Conservation (phyloP, 2,329 filamentous ascomycete genomes). For the Seiridium cupressi region DNA sequence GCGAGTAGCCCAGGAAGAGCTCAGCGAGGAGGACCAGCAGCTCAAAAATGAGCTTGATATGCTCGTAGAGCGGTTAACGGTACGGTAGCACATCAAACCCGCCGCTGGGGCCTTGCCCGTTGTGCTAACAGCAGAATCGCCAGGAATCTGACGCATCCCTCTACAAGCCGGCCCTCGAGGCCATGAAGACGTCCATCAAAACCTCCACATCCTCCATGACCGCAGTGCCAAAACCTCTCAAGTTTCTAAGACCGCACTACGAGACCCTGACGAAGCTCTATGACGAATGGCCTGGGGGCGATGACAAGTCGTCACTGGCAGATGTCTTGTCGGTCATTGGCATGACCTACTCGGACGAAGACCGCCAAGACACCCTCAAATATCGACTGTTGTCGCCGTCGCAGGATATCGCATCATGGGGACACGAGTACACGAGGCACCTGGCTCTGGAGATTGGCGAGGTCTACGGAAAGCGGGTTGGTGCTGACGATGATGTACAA, state of each 20-base stretch:
- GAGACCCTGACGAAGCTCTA: slow-evolving; percentile 84
- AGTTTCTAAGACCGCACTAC: slow-evolving; percentile 97
- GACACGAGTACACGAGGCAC: slow-evolving; percentile 96
- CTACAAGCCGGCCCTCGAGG: slow-evolving; percentile 89
- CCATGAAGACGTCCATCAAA: slow-evolving; percentile 98
- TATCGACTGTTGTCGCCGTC: slow-evolving; percentile 88
- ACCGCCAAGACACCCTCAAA: slow-evolving; percentile 92
- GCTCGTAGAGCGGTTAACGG: slow-evolving; percentile 92
- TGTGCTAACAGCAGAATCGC: slow-evolving; percentile 10
- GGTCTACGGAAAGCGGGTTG: slow-evolving; percentile 85
- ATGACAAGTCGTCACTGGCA: slow-evolving; percentile 85
- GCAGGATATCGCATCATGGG: slow-evolving; percentile 94
- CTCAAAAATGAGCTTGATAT: slow-evolving; percentile 97
- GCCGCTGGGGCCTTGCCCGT: no score
- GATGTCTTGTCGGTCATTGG: slow-evolving; percentile 96
- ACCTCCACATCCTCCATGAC: slow-evolving; percentile 99
- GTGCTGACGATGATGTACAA: slow-evolving; percentile 77
- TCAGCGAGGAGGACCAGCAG: slow-evolving; percentile 97
- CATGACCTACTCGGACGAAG: slow-evolving; percentile 98
- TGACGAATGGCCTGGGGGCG: slow-evolving; percentile 80
- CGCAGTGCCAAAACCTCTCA: slow-evolving; percentile 95
- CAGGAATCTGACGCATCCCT: slow-evolving; percentile 84
- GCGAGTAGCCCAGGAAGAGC: slow-evolving; percentile 66
- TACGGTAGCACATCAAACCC: slow-evolving; percentile 35
- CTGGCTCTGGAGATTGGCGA: slow-evolving; percentile 93